phyloP scores from a whole-genome alignment of 2,329 filamentous ascomycete species.

The Lecanicillium sp. region DNA sequence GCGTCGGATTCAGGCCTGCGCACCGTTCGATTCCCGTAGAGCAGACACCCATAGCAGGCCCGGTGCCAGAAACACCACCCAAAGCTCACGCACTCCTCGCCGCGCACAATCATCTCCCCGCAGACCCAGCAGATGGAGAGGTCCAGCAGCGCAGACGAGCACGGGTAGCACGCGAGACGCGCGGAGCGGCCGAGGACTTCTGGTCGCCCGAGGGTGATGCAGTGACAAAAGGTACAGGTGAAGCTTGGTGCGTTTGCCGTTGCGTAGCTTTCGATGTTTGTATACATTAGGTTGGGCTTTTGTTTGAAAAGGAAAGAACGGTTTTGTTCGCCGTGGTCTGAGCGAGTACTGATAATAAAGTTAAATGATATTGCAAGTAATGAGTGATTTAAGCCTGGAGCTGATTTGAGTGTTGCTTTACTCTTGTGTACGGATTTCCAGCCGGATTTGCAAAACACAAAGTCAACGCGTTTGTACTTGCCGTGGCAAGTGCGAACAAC shows the following conservation, averaged over 20 bases:
- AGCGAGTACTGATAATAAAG: not conserved
- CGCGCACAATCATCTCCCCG: conserved; percentile 45
- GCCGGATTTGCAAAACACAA: too few relatives aligned
- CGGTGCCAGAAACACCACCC: conserved; percentile 55
- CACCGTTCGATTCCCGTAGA: conserved; percentile 37
- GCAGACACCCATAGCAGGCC: conserved; percentile 47
- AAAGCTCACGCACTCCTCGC: conserved; percentile 48
- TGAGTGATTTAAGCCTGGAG: not conserved
- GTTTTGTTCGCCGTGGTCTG: too few relatives aligned
- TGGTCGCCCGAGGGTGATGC: conserved; percentile 25
- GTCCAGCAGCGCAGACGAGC: conserved; percentile 40
- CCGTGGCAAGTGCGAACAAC: too few relatives aligned
- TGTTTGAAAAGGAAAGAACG: too few relatives aligned
- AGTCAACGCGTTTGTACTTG: too few relatives aligned
- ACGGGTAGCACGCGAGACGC: conserved; percentile 41
- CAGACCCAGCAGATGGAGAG: conserved; percentile 52
- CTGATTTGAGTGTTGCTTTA: too few relatives aligned
- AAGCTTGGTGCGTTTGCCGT: conserved; percentile 23
- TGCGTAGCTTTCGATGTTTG: not conserved
- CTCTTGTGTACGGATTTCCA: too few relatives aligned
- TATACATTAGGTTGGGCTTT: too few relatives aligned
- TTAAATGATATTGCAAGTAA: not conserved
- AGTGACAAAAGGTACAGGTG: conserved; percentile 51
- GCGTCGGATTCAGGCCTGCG: conserved; percentile 17
- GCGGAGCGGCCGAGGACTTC: conserved; percentile 36